Conservation (phyloP, 495 filamentous ascomycete species). For the Astrocystis sublimbata region DNA sequence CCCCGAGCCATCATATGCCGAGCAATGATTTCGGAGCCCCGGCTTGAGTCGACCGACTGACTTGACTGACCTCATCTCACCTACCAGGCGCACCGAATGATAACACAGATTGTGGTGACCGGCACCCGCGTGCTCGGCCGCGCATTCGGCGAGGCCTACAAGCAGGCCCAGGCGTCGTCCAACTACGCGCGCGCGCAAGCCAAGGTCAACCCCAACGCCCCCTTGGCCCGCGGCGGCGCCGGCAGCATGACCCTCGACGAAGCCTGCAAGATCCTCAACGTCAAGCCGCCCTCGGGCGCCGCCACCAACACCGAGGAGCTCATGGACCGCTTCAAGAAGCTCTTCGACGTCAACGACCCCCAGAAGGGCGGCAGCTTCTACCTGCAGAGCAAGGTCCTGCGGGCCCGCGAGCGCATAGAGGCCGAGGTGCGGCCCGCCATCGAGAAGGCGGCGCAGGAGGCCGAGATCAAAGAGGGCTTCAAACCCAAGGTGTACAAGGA, state of each 20-base stretch:
- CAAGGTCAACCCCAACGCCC: slow-evolving; percentile 47
- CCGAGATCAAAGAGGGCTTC: slow-evolving; percentile 80
- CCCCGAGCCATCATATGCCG: neutral
- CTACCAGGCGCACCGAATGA: slow-evolving; percentile 87
- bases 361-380: slow-evolving; percentile 97
- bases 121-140: slow-evolving; percentile 89
- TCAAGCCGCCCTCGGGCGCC: slow-evolving; percentile 81
- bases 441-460: slow-evolving; percentile 55
- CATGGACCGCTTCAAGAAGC: slow-evolving; percentile 84
- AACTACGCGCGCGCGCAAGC: slow-evolving; percentile 74
- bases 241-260: slow-evolving; percentile 87
- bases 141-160: slow-evolving; percentile 88
- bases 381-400: slow-evolving; percentile 91
- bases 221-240: slow-evolving; percentile 47
- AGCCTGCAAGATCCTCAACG: slow-evolving; percentile 96
- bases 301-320: slow-evolving; percentile 73
- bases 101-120: slow-evolving; percentile 88
- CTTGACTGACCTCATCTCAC: slow-evolving; percentile 8
- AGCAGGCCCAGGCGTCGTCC: slow-evolving; percentile 82
- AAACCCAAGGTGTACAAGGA: slow-evolving; percentile 95
- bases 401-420: slow-evolving; percentile 90
- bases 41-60: too few relatives aligned
- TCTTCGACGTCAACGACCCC: slow-evolving; percentile 93
- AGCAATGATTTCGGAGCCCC: neutral
- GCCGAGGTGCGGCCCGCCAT: slow-evolving; percentile 62